Base-by-base conservation (phyloP, 306 rosid species). In the Canavalia ensiformis region DNA sequence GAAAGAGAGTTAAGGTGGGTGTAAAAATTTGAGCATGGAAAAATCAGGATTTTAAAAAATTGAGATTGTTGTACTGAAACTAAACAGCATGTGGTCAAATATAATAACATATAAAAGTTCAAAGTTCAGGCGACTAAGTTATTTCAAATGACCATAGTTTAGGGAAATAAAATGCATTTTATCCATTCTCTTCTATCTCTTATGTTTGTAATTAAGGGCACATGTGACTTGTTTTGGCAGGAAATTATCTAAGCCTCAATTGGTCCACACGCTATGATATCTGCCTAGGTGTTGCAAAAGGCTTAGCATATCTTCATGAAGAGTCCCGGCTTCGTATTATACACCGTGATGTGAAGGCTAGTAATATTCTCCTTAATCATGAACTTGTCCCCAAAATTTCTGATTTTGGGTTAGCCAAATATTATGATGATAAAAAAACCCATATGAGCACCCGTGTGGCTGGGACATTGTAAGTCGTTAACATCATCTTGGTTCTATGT, bases 331-430 rank as follows among this genome's bases (percentile, higher is more conserved):
- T 86, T 39, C 86, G 97, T 31, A 90, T 92, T 71, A 91, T 94
- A 47, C 96, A 94, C 46, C 89, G 97, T 66, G 97, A 94, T 83
- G 96, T 94, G 73, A 94, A 94, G 77, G 91, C 96, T 50, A 92
- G 97, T 57, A 94, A 92, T 72, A 91, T 94, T 57, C 78, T 94
- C n/a, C 96, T 94, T 4, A 94, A 94, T 51, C 68, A 78, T 63
- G 72, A 88, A 55, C 91, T 94, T 49, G 7, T 64, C 59, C 97
- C 94, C n/a, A 91, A 94, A 86, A 91, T 94, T 83, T 92, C 97
- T 33, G 91, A 91, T 68, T 94, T 94, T 82, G 97, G 97, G 25
- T 82, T 92, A 73, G 96, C 97, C 68, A 92, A 89, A 62, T 92
- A 92, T 65, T 94, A 89, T 31, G 96, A 92, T 75, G 94, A 92